These are phyloP conservation scores for Quaeritorhiza haematococci DNA, from an alignment of 371 early-diverging fungal species.

Conservation along the genomic window DNA sequence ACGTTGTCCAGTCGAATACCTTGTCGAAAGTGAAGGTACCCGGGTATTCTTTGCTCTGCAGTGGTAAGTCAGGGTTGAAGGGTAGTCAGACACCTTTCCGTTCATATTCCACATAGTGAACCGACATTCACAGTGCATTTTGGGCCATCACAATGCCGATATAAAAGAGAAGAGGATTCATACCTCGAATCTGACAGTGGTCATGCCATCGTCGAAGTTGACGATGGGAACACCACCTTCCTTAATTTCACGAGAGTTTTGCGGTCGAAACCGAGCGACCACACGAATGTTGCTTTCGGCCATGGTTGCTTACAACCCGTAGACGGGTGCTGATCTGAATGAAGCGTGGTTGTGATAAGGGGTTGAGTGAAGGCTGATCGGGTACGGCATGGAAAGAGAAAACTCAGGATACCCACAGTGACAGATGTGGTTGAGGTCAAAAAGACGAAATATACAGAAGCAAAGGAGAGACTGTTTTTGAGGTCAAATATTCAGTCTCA, in stretches of 20 bases:
- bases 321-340: neutral
- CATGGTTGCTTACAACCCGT: neutral
- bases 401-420: too few species aligned
- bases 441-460: too few species aligned
- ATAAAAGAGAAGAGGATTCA: too few species aligned
- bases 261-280: constrained; percentile 94
- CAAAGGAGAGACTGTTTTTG: too few species aligned
- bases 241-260: constrained; percentile 82
- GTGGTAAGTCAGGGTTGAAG: neutral
- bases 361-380: neutral
- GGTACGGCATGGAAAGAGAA: too few species aligned
- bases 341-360: neutral
- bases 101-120: neutral
- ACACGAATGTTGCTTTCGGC: constrained; percentile 80
- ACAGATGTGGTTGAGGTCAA: too few species aligned
- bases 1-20: constrained; percentile 76
- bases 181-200: constrained; percentile 66
- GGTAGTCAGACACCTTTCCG: neutral
- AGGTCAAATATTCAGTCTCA: too few species aligned
- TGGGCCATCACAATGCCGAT: neutral
- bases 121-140: too few species aligned
- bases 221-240: constrained; percentile 86
- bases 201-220: constrained; percentile 72
- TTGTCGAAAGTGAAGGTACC: constrained; percentile 84
- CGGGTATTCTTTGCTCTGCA: constrained; percentile 76